Evolutionary conservation across 805 yeast genomes (phyloP).

Genomic region (Candida broadrunensis): DNA sequence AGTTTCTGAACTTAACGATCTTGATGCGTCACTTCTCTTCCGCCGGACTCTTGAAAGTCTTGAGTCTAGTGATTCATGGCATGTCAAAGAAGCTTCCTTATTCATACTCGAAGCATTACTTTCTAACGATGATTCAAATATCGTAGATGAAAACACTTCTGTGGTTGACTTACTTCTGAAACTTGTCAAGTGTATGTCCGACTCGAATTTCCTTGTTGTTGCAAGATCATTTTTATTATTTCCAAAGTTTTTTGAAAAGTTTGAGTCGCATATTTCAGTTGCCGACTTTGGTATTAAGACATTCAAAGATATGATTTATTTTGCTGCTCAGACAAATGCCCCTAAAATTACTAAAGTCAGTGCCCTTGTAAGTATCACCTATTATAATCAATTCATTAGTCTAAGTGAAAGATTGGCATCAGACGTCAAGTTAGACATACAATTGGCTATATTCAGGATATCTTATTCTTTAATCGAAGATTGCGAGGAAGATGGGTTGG

Average conservation of each 20-base stretch:
- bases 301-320: slow-evolving; percentile 23
- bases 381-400: slow-evolving; percentile 35
- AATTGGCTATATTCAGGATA: slow-evolving; percentile 33
- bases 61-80: slow-evolving; percentile 18
- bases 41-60: not conserved
- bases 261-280: slow-evolving; percentile 31
- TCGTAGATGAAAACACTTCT: slow-evolving; percentile 13
- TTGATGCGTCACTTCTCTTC: slow-evolving; percentile 32
- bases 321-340: slow-evolving; percentile 14
- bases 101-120: slow-evolving; percentile 41
- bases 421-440: slow-evolving; percentile 14
- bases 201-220: slow-evolving; percentile 33
- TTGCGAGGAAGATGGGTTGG: slow-evolving; percentile 78
- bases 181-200: slow-evolving; percentile 9
- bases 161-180: slow-evolving; percentile 17
- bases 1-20: slow-evolving; percentile 45
- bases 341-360: slow-evolving; percentile 23
- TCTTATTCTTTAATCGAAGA: slow-evolving; percentile 50
- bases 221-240: slow-evolving; percentile 49
- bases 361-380: slow-evolving; percentile 51
- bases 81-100: slow-evolving; percentile 37
- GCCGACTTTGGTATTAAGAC: slow-evolving; percentile 19
- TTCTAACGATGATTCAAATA: slow-evolving; percentile 34
- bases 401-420: slow-evolving; percentile 9
- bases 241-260: slow-evolving; percentile 59